Conservation (phyloP, 2,329 filamentous ascomycete species). For the Davidsoniella neocaledoniae region DNA sequence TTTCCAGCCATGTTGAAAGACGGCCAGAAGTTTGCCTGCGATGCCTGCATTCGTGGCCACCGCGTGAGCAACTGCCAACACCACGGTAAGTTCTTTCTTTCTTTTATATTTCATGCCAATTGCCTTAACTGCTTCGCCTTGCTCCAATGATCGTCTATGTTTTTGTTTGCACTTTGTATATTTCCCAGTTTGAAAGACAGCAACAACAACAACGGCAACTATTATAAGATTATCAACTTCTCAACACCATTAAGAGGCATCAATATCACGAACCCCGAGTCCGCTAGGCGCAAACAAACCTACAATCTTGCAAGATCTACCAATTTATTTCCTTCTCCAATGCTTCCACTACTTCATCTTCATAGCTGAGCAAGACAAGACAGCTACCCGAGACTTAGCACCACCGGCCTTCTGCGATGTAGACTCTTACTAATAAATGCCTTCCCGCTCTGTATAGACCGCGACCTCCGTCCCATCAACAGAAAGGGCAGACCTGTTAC, state of each 20-base stretch:
- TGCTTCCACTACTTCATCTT: too few species aligned
- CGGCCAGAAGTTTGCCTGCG: constrained; percentile 95
- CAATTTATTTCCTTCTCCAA: too few species aligned
- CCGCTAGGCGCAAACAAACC: not conserved
- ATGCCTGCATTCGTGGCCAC: constrained; percentile 95
- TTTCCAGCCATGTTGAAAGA: constrained; percentile 53
- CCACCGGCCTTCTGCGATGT: too few species aligned
- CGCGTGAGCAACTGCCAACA: constrained; percentile 98
- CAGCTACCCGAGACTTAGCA: too few species aligned
- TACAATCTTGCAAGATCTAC: not conserved
- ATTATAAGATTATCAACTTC: not conserved
- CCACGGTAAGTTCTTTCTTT: constrained; percentile 48
- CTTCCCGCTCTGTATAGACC: constrained; percentile 1
- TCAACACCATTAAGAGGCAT: not conserved
- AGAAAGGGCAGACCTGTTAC: constrained; percentile 88
- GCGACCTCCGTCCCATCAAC: constrained; percentile 11
- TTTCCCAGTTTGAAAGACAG: not conserved
- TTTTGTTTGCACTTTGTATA: not conserved
- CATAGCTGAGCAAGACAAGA: too few species aligned
- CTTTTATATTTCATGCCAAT: not conserved
- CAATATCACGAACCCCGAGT: too few species aligned
- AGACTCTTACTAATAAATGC: not conserved
- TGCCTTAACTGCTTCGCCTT: not conserved
- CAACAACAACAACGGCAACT: not conserved
- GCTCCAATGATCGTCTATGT: not conserved